Conservation (phyloP, 2,329 filamentous ascomycete species). For the Colletotrichum shisoi region DNA sequence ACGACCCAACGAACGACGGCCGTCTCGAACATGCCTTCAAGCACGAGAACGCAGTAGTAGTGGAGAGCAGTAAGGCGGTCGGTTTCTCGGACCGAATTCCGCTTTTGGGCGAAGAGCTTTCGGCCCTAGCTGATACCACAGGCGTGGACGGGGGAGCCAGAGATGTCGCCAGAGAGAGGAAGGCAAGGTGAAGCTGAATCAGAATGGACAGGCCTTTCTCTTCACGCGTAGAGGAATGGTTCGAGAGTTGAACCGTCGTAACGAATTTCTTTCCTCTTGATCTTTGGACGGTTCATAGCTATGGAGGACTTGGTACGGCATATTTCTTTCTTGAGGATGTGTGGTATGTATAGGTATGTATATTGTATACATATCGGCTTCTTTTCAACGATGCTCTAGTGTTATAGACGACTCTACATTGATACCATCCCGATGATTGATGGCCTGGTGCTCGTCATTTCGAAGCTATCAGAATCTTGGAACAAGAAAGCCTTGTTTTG, state of each 20-base stretch:
- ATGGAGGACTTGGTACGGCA: not conserved
- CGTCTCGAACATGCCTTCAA: constrained; percentile 32
- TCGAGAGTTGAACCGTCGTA: no score
- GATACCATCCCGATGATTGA: no score
- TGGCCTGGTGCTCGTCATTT: not conserved
- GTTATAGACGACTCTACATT: not conserved
- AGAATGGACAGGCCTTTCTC: not conserved
- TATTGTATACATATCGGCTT: not conserved
- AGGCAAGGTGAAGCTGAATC: constrained; percentile 43
- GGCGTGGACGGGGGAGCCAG: constrained; percentile 56
- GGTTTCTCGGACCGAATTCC: constrained; percentile 60
- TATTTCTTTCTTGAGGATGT: not conserved
- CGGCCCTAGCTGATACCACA: constrained; percentile 47
- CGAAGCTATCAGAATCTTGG: not conserved
- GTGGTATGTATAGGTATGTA: not conserved
- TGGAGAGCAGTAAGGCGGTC: constrained; percentile 44
- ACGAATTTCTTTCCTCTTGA: not conserved
- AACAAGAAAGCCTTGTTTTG: not conserved
- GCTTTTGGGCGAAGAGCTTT: constrained; percentile 59
- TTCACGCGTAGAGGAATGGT: not conserved
- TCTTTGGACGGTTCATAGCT: not conserved
- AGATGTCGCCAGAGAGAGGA: constrained; percentile 60
- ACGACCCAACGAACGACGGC: constrained; percentile 38
- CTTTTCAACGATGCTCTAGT: not conserved
- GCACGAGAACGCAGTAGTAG: constrained; percentile 35